These are phyloP conservation scores for Rosa multiflora DNA, from an alignment of 306 rosid species.

Conservation along the genomic window DNA sequence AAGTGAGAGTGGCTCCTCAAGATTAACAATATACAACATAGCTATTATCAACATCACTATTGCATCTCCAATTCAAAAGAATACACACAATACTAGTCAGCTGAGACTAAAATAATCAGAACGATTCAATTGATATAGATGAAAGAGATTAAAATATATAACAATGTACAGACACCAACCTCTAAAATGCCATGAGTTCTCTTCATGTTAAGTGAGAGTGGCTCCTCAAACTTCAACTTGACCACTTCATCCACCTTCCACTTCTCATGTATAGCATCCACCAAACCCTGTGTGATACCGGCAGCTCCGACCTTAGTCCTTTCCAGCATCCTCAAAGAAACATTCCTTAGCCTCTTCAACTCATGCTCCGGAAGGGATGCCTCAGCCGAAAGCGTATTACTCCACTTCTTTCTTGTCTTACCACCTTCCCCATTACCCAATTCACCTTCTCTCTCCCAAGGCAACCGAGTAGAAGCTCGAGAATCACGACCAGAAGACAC, in stretches of 20 bases:
- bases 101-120: constrained; percentile 4
- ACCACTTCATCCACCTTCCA: constrained; percentile 80
- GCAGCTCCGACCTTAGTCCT: constrained; percentile 71
- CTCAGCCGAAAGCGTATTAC: constrained; percentile 62
- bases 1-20: constrained; percentile 62
- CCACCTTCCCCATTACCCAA: constrained; percentile 30
- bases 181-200: constrained; percentile 69
- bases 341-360: constrained; percentile 72
- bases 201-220: constrained; percentile 72
- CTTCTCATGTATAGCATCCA: constrained; percentile 58
- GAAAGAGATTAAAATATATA: neutral
- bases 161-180: constrained; percentile 36
- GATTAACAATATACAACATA: too few species aligned
- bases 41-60: neutral
- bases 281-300: constrained; percentile 74
- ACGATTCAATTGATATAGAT: neutral
- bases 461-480: constrained; percentile 23
- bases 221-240: constrained; percentile 77
- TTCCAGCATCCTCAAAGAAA: constrained; percentile 77
- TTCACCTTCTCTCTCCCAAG: constrained; percentile 29
- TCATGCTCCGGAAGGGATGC: constrained; percentile 67
- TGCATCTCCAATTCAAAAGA: constrained; percentile 9
- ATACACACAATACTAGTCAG: neutral
- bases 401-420: constrained; percentile 36
- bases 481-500: constrained; percentile 9